Evolutionary conservation across 2,329 filamentous ascomycete species (phyloP), one percentile per base, ranked within the genome.

Genomic region (Fusarium zealandicum): DNA sequence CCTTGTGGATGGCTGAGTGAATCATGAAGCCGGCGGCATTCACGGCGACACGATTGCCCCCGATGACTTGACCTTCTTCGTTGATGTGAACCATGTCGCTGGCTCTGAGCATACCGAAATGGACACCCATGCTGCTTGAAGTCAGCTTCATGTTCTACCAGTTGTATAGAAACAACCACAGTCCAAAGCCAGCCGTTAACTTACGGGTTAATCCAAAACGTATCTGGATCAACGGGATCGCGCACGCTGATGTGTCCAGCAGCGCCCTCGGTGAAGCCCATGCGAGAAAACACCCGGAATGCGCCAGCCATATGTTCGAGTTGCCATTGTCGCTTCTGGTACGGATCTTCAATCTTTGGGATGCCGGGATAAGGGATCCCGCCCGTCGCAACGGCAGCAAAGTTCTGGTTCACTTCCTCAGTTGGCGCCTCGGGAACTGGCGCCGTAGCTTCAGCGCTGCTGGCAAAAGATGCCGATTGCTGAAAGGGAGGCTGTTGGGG

Each of bases 201-300:
- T 58, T 13, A 71, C 6, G 85, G 84, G 65, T 89, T 88, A 42
- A 85, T 88, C 86, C 86, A 89, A 69, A 89, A 87, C 0, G 78
- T 80, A 54, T 82, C 72, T 0, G 76, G 74, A 58, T 82, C 73
- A 60, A 87, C 82, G 0, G 86, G 84, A 64, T 89, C 86, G 7
- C 86, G 78, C 1, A 89, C 82, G 5, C 74, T 79, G 49, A 89
- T 89, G 66, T 89, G 86, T 1, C 86, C 86, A 12, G 77, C 76
- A 70, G 86, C 86, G 33, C 86, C 86, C 68, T 89, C 86, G 0
- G 80, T 82, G 70, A 73, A 81, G 7, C 79, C 78, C 38, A 75
- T 63, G 28, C 77, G 75, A 1, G 75, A 74, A 67, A 80, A 81
- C 6, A 80, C 74, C 20, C 79, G 73, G 52, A 81, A 81, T 0